Conservation (phyloP, 2,329 filamentous ascomycete species). For the Sporothrix luriei region DNA sequence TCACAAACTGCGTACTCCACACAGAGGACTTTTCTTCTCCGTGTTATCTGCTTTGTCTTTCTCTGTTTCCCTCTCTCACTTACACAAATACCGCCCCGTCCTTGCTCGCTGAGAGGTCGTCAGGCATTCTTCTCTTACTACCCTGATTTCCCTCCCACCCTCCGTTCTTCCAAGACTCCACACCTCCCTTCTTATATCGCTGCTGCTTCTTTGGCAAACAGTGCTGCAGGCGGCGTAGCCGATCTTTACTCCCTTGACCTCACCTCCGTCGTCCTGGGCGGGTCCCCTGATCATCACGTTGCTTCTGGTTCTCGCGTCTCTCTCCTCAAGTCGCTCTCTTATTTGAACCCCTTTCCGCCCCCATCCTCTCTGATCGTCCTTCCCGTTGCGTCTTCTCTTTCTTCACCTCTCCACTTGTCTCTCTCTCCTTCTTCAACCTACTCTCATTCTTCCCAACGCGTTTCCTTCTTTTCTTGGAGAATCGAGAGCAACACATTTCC, state of each 20-base stretch:
- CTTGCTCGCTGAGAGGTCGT: neutral
- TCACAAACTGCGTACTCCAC: neutral
- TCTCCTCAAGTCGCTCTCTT: constrained; percentile 12
- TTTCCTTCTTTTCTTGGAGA: neutral
- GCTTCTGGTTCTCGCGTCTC: constrained; percentile 2
- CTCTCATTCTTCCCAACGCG: neutral
- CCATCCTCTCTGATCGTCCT: constrained; percentile 14
- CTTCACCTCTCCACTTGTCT: constrained; percentile 11
- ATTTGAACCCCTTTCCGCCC: constrained; percentile 25
- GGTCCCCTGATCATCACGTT: constrained; percentile 21
- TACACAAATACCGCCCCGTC: neutral
- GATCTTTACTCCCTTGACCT: constrained; percentile 11
- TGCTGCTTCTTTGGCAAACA: constrained; percentile 22
- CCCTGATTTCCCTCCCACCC: constrained; percentile 20
- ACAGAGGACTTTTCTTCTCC: neutral
- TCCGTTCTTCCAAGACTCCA: neutral
- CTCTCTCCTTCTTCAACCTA: neutral
- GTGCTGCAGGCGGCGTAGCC: constrained; percentile 5
- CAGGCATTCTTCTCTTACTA: neutral
- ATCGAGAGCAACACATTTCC: neutral
- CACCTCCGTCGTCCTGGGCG: constrained; percentile 9
- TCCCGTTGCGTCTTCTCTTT: constrained; percentile 1
- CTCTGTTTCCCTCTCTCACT: neutral
- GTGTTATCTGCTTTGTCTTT: neutral
- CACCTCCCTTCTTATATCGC: constrained; percentile 1